phyloP scores from a whole-genome alignment of 2,329 filamentous ascomycete genomes.

The Acrocalymma vagum region DNA sequence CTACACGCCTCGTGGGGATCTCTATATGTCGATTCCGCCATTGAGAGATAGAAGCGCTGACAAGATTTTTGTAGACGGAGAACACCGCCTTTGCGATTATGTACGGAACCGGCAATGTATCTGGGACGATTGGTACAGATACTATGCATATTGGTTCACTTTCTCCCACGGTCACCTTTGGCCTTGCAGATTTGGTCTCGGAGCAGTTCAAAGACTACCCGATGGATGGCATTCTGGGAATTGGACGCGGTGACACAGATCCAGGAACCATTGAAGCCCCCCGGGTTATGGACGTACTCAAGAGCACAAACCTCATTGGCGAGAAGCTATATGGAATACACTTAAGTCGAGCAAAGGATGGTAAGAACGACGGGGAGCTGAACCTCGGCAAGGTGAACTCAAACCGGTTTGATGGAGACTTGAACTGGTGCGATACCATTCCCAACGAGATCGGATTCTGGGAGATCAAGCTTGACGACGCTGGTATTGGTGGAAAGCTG shows the following conservation, averaged over 20 bases:
- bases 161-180: slow-evolving; percentile 72
- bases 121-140: slow-evolving; percentile 72
- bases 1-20: not conserved
- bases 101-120: slow-evolving; percentile 81
- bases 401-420: slow-evolving; percentile 71
- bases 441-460: slow-evolving; percentile 67
- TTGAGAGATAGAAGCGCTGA: not conserved
- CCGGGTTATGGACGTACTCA: slow-evolving; percentile 73
- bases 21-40: not conserved
- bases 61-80: slow-evolving; percentile 47
- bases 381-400: slow-evolving; percentile 77
- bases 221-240: slow-evolving; percentile 86
- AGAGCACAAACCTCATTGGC: slow-evolving; percentile 63
- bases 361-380: slow-evolving; percentile 75
- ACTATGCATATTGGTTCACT: slow-evolving; percentile 69
- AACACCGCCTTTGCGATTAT: slow-evolving; percentile 68
- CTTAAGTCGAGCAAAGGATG: slow-evolving; percentile 72
- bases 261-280: slow-evolving; percentile 59
- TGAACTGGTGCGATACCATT: slow-evolving; percentile 70
- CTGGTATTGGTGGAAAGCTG: slow-evolving; percentile 67
- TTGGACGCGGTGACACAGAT: slow-evolving; percentile 66
- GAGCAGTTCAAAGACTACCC: slow-evolving; percentile 79
- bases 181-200: slow-evolving; percentile 75
- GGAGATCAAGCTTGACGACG: slow-evolving; percentile 75
- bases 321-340: slow-evolving; percentile 76